phyloP scores from a whole-genome alignment of 108 stramenopile species.

The Seminavis robusta region DNA sequence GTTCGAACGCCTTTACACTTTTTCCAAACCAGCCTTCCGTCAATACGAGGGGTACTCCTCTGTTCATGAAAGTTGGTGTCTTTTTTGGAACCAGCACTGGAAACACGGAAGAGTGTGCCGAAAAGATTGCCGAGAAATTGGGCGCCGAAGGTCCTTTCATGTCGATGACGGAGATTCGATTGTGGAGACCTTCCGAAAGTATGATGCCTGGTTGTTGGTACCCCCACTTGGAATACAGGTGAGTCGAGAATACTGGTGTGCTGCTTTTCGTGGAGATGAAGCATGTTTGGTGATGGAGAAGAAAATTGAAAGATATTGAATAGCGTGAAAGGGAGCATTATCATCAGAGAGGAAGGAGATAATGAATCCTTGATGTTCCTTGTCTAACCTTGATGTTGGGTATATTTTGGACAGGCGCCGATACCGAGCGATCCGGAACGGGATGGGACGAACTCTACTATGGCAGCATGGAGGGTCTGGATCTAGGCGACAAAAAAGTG shows the following conservation, averaged over 20 bases:
- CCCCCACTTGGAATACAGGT: constrained; percentile 73
- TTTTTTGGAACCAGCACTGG: constrained; percentile 83
- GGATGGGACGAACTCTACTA: constrained; percentile 93
- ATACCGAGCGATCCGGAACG: constrained; percentile 78
- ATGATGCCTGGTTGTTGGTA: constrained; percentile 69
- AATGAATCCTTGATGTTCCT: background rate
- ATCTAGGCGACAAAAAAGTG: constrained; percentile 70
- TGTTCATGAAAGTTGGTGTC: constrained; percentile 70
- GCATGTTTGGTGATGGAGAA: background rate
- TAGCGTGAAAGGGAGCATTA: constrained; percentile 6
- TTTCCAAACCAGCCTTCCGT: too few relatives aligned
- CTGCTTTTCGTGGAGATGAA: background rate
- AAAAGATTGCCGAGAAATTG: constrained; percentile 56
- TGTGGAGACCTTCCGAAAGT: constrained; percentile 53
- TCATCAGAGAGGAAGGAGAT: constrained; percentile 2
- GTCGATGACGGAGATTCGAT: constrained; percentile 75
- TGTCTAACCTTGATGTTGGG: background rate
- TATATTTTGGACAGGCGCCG: constrained; percentile 50
- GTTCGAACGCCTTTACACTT: too few relatives aligned
- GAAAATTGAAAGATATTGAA: background rate
- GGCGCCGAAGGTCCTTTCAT: constrained; percentile 72
- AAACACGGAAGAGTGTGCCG: constrained; percentile 65
- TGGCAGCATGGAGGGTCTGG: constrained; percentile 48
- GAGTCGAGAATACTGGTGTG: background rate
- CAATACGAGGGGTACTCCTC: too few relatives aligned